Evolutionary conservation across 306 rosid species (phyloP).

Genomic region (Quercus dentata): DNA sequence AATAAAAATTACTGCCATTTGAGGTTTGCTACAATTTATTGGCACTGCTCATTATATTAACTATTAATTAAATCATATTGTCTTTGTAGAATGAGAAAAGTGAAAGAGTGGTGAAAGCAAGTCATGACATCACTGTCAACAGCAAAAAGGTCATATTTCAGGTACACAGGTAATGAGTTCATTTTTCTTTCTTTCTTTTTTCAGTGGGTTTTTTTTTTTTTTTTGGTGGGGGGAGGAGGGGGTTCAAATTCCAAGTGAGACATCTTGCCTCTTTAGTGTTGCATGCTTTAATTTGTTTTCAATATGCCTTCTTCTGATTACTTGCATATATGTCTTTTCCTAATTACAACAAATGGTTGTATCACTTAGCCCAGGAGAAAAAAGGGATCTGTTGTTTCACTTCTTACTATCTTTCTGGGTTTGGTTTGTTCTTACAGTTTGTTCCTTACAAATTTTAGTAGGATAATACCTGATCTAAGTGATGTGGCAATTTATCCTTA

Average conservation of each 20-base stretch:
- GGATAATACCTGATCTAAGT: neutral
- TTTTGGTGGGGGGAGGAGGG: neutral
- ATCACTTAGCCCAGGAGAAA: neutral
- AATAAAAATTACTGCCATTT: neutral
- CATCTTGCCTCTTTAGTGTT: neutral
- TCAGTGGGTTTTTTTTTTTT: neutral
- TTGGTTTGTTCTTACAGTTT: neutral
- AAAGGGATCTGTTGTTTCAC: neutral
- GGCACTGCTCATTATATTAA: neutral
- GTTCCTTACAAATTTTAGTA: neutral
- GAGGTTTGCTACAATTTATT: neutral
- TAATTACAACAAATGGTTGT: neutral
- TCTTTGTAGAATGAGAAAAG: conserved; percentile 71
- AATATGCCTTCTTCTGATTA: neutral
- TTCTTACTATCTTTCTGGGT: neutral
- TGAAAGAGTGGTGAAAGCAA: conserved; percentile 88
- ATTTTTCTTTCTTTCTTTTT: neutral
- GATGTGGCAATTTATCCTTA: neutral
- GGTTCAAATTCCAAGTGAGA: neutral
- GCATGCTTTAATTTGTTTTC: too few species aligned
- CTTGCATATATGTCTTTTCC: neutral
- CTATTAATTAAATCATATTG: neutral
- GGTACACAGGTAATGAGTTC: conserved; percentile 70
- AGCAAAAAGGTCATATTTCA: conserved; percentile 97
- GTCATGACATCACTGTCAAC: conserved; percentile 83